phyloP scores from a whole-genome alignment of 2,329 filamentous ascomycete species.

The Ophioceras dolichostomum region DNA sequence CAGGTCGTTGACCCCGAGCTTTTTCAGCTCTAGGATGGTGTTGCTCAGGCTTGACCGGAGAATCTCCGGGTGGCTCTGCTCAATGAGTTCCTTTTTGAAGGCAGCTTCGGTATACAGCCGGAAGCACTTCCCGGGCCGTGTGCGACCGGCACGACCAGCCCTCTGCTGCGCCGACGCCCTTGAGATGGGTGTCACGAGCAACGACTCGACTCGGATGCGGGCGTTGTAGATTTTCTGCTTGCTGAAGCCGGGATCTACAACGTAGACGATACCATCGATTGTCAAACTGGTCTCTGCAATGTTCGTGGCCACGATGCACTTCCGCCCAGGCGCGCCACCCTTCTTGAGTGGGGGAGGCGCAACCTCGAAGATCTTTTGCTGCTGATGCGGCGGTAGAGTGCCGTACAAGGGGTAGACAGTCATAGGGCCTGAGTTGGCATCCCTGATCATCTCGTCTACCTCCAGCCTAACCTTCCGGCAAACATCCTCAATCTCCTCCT shows the following conservation, averaged over 20 bases:
- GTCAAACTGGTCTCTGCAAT: constrained; percentile 97
- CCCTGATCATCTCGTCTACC: constrained; percentile 79
- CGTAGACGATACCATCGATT: constrained; percentile 97
- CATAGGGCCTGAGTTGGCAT: constrained; percentile 83
- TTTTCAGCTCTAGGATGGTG: constrained; percentile 93
- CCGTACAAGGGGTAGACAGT: constrained; percentile 91
- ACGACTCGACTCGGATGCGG: constrained; percentile 86
- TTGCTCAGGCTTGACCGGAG: constrained; percentile 88
- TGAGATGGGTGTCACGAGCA: constrained; percentile 95
- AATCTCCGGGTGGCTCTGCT: constrained; percentile 94
- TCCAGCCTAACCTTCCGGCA: constrained; percentile 85
- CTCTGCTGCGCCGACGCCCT: constrained; percentile 95
- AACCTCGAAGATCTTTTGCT: constrained; percentile 90
- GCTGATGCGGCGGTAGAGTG: constrained; percentile 79
- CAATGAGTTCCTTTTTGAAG: constrained; percentile 96
- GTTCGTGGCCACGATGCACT: constrained; percentile 90
- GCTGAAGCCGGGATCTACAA: constrained; percentile 97
- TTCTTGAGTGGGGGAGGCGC: constrained; percentile 61
- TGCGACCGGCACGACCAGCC: constrained; percentile 98
- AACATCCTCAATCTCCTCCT: constrained; percentile 97
- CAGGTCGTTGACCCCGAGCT: constrained; percentile 87
- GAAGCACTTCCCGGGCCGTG: constrained; percentile 96
- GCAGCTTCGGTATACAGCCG: constrained; percentile 88
- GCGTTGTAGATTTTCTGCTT: constrained; percentile 99
- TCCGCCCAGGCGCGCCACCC: constrained; percentile 79